Base-by-base conservation (phyloP, 2,329 filamentous ascomycete genomes). In the Talaromyces sp. region DNA sequence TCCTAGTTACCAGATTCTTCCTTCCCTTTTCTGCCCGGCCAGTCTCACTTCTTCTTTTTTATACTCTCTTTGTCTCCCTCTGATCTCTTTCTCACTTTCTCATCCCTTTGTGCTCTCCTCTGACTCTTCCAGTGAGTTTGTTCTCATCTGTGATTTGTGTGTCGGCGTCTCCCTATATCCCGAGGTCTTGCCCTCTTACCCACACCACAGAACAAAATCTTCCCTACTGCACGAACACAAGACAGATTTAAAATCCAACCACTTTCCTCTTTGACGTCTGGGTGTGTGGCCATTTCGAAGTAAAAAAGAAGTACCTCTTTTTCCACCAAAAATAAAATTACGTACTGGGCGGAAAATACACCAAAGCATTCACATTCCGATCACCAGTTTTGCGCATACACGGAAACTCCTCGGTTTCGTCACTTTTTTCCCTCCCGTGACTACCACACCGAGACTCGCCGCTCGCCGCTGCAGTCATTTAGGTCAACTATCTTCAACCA, bases 151-250 rank as follows among this genome's bases (percentile, higher is more conserved):
- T 15, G 45, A 48, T 48, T n/a, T 31, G 45, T 48, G 25, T 33
- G 25, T 31, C n/a, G 43, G 43, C 31, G 15, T 48, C n/a, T 19
- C 2, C 22, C 15, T 46, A 28, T 45, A 43, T 39, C 41, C 56
- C 59, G 50, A 48, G 43, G 53, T 37, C 45, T 48, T 58, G 51
- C 35, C 36, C 53, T 52, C 41, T 28, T 25, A 43, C 43, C 43
- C 45, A 48, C 45, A 35, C 45, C 45, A 48, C 45, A 48, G 43
- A 46, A 46, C 31, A 28, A 48, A 48, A 48, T 48, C 45, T 21
- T 35, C 9, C 28, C 28, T 48, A 3, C 45, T 48, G 45, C 45
- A 48, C 45, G 17, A 48, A 35, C 45, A n/a, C 25, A 15, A 33
- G 45, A 35, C 45, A 48, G 33, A 48, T 48, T 48, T 25, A 48